phyloP scores from a whole-genome alignment of 371 early-diverging fungal species.

The Apophysomyces elegans region DNA sequence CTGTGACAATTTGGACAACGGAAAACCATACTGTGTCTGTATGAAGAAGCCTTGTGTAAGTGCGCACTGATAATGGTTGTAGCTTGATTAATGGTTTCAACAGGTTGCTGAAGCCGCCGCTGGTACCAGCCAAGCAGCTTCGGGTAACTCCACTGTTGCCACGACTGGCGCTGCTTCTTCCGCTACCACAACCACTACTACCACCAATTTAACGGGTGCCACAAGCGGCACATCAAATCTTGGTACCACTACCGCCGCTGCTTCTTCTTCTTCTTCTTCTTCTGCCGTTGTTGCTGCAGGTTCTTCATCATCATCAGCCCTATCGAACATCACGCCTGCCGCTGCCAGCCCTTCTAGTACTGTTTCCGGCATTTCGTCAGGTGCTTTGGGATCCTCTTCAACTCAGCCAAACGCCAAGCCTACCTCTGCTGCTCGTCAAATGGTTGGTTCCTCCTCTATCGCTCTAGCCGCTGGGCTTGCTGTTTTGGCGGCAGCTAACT shows the following conservation, averaged over 20 bases:
- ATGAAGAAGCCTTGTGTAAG: constrained; percentile 15
- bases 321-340: not conserved
- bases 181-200: not conserved
- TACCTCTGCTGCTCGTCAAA: constrained; percentile 5
- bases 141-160: not conserved
- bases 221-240: not conserved
- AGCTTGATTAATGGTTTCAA: not conserved
- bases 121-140: not conserved
- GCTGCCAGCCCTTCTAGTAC: not conserved
- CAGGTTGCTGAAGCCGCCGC: not conserved
- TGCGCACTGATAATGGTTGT: not conserved
- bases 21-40: constrained; percentile 34
- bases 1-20: constrained; percentile 33
- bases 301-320: too few relatives aligned
- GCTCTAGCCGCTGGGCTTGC: not conserved
- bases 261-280: constrained; percentile 7
- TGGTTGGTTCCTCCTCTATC: not conserved
- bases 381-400: constrained; percentile 3
- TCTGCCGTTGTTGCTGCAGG: not conserved
- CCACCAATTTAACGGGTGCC: not conserved
- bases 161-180: not conserved
- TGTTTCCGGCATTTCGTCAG: not conserved
- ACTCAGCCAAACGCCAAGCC: not conserved
- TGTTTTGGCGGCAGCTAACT: not conserved
- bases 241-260: not conserved